A percentile compares a stretch with the other conserved stretches of the same genome.
These are phyloP conservation scores for Purshia tridentata DNA, from an alignment of 306 rosid genomes.

Conservation along the genomic window DNA sequence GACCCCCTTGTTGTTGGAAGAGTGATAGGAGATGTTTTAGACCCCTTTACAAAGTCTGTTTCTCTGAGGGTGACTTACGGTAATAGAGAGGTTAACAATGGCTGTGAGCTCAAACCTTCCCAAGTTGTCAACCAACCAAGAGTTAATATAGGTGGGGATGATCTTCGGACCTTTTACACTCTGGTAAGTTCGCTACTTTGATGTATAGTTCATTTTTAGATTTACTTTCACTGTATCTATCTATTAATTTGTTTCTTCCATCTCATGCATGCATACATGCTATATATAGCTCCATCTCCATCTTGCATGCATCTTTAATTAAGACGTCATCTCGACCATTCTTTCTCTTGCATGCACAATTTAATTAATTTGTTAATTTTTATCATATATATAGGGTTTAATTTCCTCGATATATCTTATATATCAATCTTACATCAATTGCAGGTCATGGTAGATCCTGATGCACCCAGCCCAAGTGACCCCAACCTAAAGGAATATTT, in stretches of 20 bases:
- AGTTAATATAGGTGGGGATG: conserved; percentile 52
- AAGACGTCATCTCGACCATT: no score
- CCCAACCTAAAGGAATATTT: conserved; percentile 57
- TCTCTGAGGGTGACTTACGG: conserved; percentile 36
- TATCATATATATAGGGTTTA: no score
- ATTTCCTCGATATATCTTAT: no score
- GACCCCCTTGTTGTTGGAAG: conserved; percentile 58
- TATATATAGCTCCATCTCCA: no score
- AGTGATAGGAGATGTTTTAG: conserved; percentile 54
- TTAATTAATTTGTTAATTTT: no score
- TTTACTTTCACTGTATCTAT: no score
- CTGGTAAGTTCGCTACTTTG: conserved; percentile 32
- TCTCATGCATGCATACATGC: no score
- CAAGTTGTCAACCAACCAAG: conserved; percentile 48
- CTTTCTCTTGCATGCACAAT: no score
- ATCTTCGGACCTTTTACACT: conserved; percentile 59
- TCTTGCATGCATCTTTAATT: no score
- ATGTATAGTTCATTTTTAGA: no score
- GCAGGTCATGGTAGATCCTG: conserved; percentile 66
- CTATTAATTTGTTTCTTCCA: no score
- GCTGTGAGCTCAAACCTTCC: conserved; percentile 58
- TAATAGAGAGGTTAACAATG: conserved; percentile 48
- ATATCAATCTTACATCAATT: not conserved
- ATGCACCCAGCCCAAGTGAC: conserved; percentile 67
- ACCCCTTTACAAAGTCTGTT: conserved; percentile 42